phyloP scores from a whole-genome alignment of 1,139 yeast genomes.

The Nadsonia commutata region DNA sequence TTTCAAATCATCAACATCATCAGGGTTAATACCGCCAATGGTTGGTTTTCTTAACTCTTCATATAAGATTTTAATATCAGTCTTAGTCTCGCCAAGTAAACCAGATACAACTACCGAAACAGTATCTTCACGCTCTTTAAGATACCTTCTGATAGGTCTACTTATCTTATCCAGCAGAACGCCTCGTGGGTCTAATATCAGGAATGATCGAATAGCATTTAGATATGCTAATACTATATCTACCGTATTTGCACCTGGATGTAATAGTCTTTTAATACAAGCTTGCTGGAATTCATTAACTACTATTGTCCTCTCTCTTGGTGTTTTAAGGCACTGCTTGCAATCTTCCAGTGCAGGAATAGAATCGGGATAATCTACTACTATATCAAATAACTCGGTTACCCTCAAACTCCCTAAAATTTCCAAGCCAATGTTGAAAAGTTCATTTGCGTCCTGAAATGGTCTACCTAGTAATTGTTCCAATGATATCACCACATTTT shows the following conservation, averaged over 20 bases:
- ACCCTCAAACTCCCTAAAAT: conserved; percentile 26
- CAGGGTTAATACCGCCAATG: conserved; percentile 7
- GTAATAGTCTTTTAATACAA: conserved; percentile 42
- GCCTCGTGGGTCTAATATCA: conserved; percentile 76
- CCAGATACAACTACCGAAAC: conserved; percentile 60
- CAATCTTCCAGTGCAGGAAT: conserved; percentile 50
- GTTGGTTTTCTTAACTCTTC: conserved; percentile 29
- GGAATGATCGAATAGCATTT: conserved; percentile 56
- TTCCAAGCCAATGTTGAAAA: not conserved
- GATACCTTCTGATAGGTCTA: conserved; percentile 51
- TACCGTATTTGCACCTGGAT: conserved; percentile 71
- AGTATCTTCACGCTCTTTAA: conserved; percentile 63
- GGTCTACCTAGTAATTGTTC: not conserved
- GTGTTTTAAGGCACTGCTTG: conserved; percentile 21
- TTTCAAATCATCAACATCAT: conserved; percentile 23
- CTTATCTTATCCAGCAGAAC: conserved; percentile 66
- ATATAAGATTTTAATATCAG: conserved; percentile 38
- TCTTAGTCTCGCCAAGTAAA: conserved; percentile 37
- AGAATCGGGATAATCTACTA: conserved; percentile 45
- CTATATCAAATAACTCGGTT: conserved; percentile 50
- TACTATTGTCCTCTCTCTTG: conserved; percentile 34
- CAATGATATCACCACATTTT: not conserved
- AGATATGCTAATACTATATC: conserved; percentile 60
- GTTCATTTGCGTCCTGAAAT: not conserved
- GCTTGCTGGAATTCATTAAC: conserved; percentile 38